These are phyloP conservation scores for Saccharomyces hybrid DNA, from an alignment of 1,139 yeast species.

Conservation along the genomic window DNA sequence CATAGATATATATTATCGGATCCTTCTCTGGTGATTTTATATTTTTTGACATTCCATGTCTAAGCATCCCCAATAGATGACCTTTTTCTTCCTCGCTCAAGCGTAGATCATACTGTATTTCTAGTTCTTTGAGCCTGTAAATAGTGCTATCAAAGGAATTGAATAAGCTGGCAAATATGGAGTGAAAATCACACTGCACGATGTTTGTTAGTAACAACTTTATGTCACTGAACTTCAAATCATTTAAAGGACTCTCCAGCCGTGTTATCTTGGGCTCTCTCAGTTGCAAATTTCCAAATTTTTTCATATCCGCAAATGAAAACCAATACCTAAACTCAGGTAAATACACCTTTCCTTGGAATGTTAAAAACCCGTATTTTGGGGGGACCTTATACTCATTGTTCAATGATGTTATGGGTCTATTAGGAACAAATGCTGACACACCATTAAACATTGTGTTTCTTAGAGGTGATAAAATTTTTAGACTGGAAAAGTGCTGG, in stretches of 20 bases:
- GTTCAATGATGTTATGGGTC: conserved; percentile 33
- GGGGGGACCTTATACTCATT: conserved; percentile 36
- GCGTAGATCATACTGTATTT: conserved; percentile 16
- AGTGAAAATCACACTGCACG: conserved; percentile 10
- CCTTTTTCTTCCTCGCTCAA: conserved; percentile 12
- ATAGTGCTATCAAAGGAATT: conserved; percentile 19
- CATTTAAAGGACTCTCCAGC: conserved; percentile 12
- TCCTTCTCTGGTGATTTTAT: conserved; percentile 23
- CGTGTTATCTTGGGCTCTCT: conserved; percentile 10
- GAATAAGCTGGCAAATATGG: conserved; percentile 14
- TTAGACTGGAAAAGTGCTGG: conserved; percentile 41
- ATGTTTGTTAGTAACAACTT: conserved; percentile 16
- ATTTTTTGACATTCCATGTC: conserved; percentile 9
- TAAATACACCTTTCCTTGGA: conserved; percentile 20
- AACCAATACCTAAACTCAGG: conserved; percentile 29
- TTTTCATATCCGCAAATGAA: conserved; percentile 10
- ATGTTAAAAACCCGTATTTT: conserved; percentile 20
- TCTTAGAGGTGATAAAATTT: conserved; percentile 41
- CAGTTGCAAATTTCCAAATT: conserved; percentile 14
- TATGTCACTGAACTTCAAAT: conserved; percentile 15
- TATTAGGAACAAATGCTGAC: conserved; percentile 41
- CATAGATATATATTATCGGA: conserved; percentile 20
- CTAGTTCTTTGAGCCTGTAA: conserved; percentile 26
- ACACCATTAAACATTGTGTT: conserved; percentile 49
- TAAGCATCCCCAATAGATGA: conserved; percentile 10